These are phyloP conservation scores for Pestalotiopsis fici DNA, from an alignment of 2,329 filamentous ascomycete genomes.

Conservation along the genomic window DNA sequence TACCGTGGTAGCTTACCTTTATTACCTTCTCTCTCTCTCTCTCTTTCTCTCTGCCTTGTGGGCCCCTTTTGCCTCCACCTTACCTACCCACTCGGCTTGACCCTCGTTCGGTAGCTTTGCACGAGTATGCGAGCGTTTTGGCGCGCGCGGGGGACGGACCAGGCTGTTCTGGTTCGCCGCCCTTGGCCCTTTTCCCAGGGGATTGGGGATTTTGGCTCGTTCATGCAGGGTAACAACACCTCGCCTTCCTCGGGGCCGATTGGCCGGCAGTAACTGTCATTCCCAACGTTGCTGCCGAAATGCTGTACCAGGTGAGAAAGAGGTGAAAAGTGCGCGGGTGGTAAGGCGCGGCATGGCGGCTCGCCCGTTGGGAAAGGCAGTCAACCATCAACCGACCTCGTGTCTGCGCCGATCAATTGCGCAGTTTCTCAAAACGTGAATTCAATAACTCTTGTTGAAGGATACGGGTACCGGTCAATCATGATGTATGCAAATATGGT, in stretches of 20 bases:
- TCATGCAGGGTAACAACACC: background rate
- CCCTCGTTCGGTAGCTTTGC: background rate
- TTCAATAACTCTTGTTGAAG: too few relatives aligned
- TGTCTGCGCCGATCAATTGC: background rate
- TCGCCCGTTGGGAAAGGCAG: background rate
- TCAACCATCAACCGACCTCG: background rate
- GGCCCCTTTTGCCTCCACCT: background rate
- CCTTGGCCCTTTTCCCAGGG: background rate
- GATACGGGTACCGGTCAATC: too few relatives aligned
- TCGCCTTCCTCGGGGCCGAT: background rate
- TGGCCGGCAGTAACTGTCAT: background rate
- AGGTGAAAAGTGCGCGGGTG: background rate
- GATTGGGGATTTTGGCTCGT: background rate
- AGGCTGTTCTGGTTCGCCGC: background rate
- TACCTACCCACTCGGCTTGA: background rate
- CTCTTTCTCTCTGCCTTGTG: too few relatives aligned
- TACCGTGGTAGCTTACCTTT: background rate
- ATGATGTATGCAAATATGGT: too few relatives aligned
- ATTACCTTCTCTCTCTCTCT: background rate
- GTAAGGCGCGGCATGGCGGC: slow-evolving; percentile 1
- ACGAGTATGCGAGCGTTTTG: background rate
- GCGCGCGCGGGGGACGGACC: too few relatives aligned
- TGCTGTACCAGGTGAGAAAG: background rate
- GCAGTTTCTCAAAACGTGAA: background rate
- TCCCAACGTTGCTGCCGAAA: background rate